Conservation (phyloP, 2,329 filamentous ascomycete species). For the Ciborinia camelliae region DNA sequence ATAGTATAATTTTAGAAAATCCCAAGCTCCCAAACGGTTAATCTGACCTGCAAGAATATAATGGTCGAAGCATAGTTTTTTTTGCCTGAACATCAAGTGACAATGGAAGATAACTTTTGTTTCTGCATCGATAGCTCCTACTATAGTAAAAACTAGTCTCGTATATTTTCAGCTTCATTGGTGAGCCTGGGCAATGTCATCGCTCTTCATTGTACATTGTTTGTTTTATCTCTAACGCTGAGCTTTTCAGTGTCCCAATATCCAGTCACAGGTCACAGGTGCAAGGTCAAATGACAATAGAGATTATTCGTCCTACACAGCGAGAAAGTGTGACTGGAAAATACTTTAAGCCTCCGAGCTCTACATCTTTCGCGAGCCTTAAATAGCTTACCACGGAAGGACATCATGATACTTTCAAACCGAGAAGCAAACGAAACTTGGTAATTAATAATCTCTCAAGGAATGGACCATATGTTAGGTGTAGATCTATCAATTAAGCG, state of each 20-base stretch:
- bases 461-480: background rate
- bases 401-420: background rate
- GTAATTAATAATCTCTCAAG: no score
- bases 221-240: slow-evolving; percentile 21
- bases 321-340: background rate
- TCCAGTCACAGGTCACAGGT: slow-evolving; percentile 18
- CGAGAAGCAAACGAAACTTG: no score
- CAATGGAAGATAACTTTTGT: slow-evolving; percentile 7
- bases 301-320: background rate
- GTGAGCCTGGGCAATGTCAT: background rate
- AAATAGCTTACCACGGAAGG: slow-evolving; percentile 22
- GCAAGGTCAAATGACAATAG: slow-evolving; percentile 25
- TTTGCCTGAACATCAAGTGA: slow-evolving; percentile 21
- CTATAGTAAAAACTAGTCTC: background rate
- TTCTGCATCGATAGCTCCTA: background rate
- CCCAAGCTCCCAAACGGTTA: slow-evolving; percentile 1
- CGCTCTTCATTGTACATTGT: slow-evolving; percentile 7
- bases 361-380: slow-evolving; percentile 27
- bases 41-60: slow-evolving; percentile 15
- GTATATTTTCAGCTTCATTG: background rate
- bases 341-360: slow-evolving; percentile 24
- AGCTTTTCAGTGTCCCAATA: slow-evolving; percentile 21
- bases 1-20: slow-evolving; percentile 15
- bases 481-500: background rate
- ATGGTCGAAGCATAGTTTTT: slow-evolving; percentile 18